Base-by-base conservation (phyloP, 2,329 filamentous ascomycete species). In the Scedosporium dehoogii region DNA sequence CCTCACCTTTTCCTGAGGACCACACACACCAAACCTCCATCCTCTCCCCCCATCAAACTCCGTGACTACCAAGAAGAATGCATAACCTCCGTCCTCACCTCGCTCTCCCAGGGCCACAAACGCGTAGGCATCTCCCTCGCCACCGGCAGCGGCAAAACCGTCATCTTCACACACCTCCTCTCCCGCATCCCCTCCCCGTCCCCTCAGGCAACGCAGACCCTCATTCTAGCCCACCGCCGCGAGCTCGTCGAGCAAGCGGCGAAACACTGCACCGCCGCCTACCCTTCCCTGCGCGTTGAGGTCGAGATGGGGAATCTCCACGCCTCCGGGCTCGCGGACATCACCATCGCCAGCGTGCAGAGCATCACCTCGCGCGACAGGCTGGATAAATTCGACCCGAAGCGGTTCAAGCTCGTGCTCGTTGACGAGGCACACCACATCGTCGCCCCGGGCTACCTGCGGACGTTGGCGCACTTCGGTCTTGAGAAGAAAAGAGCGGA, bases 391-490 rank as follows among this genome's bases (percentile, higher is more conserved):
- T 97, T 93, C 69, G 85, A 96, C 67, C 89, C 92, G 0, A 74
- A 73, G 0, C 79, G 78, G 6, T 97, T 93, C 79, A 99, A 99
- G 74, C 84, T 99, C 0, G 78, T 99, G 0, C 81, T 99, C 2
- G 93, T 99, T 3, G 94, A 99, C 67, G 94, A 99, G 75, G 94
- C 93, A 4, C 94, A 99, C 72, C 94, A 99, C 73, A 96, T 97
- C 61, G 92, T 97, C 55, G 90, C 94, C 0, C 81, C 85, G 1
- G 85, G 86, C 6, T 97, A 97, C 70, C 79, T 96, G 65, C 81
- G 83, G 51, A 82, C 86, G 0, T 78, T 99, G 58, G 78, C 82
- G n/a, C 85, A 97, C 73, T 96, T 99, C 72, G 85, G 87, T 0
- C 81, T 96, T 18, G 74, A 84, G 62, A 68, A 75, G 59, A 78